phyloP scores from a whole-genome alignment of 2,329 filamentous ascomycete species.

The Chalara sp. region DNA sequence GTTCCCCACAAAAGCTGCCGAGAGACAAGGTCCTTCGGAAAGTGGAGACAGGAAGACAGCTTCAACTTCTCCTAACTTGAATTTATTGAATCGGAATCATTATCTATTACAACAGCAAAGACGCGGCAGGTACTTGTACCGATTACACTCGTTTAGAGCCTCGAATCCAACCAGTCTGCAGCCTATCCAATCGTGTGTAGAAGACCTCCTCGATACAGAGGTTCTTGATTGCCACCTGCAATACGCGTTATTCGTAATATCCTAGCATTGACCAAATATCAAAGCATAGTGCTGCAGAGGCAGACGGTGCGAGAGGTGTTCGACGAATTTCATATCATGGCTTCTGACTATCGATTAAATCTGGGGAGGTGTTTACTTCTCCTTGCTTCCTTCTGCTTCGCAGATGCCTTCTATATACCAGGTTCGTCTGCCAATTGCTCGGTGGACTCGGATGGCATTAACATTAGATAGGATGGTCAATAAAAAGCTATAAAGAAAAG shows the following conservation, averaged over 20 bases:
- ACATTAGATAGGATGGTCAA: conserved; percentile 61
- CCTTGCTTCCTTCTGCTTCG: conserved; percentile 38
- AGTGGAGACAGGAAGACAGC: too few relatives aligned
- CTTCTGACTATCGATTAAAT: conserved; percentile 22
- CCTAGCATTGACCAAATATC: too few relatives aligned
- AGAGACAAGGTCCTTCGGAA: too few relatives aligned
- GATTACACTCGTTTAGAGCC: background rate
- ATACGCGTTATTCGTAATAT: too few relatives aligned
- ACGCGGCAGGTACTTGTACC: background rate
- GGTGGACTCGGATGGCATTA: conserved; percentile 1
- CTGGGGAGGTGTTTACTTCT: conserved; percentile 40
- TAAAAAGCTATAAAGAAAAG: conserved; percentile 69
- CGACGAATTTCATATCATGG: conserved; percentile 4
- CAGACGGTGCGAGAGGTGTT: too few relatives aligned
- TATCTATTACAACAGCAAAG: too few relatives aligned
- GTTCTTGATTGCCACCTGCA: too few relatives aligned
- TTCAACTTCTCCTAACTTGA: too few relatives aligned
- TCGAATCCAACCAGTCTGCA: background rate
- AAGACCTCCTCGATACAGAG: background rate
- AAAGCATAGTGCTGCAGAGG: too few relatives aligned
- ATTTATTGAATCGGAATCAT: too few relatives aligned
- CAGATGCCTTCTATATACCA: conserved; percentile 76
- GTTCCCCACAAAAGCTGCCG: too few relatives aligned
- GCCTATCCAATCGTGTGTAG: background rate
- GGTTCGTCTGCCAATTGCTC: conserved; percentile 43